Base-by-base conservation (phyloP, 441 rosid species). In the Codiaeum variegatum region DNA sequence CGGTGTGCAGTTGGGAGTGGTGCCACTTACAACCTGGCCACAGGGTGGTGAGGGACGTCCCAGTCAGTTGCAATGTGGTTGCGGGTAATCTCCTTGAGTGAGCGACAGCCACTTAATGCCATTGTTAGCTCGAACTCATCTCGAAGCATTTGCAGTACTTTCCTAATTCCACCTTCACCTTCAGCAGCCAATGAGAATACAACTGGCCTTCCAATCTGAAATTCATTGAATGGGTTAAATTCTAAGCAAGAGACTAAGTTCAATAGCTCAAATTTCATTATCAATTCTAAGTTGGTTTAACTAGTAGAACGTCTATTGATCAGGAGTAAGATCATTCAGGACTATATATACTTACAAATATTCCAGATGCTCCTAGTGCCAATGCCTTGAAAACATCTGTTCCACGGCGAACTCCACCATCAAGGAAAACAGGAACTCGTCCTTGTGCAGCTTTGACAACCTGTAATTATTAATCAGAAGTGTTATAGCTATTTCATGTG, bases 381-480 rank as follows among this genome's bases (percentile, higher is more conserved):
- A 95, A 78, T 44, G 99, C 98, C 85, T 95, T 94, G 81, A 94
- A 94, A 62, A 94, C 97, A 82, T 94, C 97, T 1, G 97, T 94
- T 75, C 98, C 98, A 31, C 97, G 96, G 19, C 97, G 91, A 72
- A 94, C 87, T 16, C 98, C 98, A n/a, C 97, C 97, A 44, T 94
- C 97, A 2, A 94, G 91, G 66, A 90, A 93, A 23, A 95, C 97
- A 11, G 96, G 99, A 70, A 95, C 78, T 62, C 84, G 85, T 67
- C 95, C 96, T 78, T 86, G 87, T 61, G 89, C 90, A 65, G 97
- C 97, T 78, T 88, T 89, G n/a, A 91, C 97, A 24, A 93, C 94
- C 97, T 95, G 74, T 31, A 12, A 67, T 52, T 52, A 9, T 40
- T 40, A 40, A 40, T 8, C 11, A 40, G 13, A n/a, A 1, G 9